Evolutionary conservation across 2,329 filamentous ascomycete genomes (phyloP).

Genomic region (Helotiales sp.): DNA sequence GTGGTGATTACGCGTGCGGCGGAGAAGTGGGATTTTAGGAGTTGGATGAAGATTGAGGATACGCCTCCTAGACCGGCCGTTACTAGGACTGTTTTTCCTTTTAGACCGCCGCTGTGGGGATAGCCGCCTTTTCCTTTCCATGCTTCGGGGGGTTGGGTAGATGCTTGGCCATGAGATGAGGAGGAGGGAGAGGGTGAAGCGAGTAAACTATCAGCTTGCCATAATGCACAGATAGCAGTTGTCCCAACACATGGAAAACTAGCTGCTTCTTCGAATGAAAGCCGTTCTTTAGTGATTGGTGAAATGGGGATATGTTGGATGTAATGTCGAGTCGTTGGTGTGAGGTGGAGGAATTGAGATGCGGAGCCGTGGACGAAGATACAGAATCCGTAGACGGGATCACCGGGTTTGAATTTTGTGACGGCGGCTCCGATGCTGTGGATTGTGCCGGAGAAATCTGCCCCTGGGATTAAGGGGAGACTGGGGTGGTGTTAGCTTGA

Average conservation of each 20-base stretch:
- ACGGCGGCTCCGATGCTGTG: constrained; percentile 35
- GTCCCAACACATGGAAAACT: constrained; percentile 39
- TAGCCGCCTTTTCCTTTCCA: constrained; percentile 25
- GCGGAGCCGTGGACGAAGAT: constrained; percentile 31
- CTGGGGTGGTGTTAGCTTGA: background rate
- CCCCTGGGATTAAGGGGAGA: constrained; percentile 43
- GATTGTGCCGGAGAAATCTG: constrained; percentile 41
- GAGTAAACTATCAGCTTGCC: constrained; percentile 23
- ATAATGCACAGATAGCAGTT: constrained; percentile 38
- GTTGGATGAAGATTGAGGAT: constrained; percentile 38
- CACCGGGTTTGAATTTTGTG: constrained; percentile 36
- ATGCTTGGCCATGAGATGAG: too few relatives aligned
- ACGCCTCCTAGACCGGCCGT: constrained; percentile 38
- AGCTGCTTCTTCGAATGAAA: constrained; percentile 41
- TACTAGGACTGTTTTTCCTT: constrained; percentile 39
- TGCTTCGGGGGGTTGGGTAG: too few relatives aligned
- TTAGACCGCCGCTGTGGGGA: constrained; percentile 26
- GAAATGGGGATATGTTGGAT: constrained; percentile 23
- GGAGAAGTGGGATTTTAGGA: constrained; percentile 41
- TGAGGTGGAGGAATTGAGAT: background rate
- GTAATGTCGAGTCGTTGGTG: background rate
- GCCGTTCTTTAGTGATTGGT: constrained; percentile 30
- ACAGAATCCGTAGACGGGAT: constrained; percentile 34
- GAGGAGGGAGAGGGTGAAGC: too few relatives aligned
- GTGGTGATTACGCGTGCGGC: constrained; percentile 46